Evolutionary conservation across 192 early-diverging fungal species (phyloP), one percentile per base, ranked within the genome.

Genomic region (Coemansia sp.): DNA sequence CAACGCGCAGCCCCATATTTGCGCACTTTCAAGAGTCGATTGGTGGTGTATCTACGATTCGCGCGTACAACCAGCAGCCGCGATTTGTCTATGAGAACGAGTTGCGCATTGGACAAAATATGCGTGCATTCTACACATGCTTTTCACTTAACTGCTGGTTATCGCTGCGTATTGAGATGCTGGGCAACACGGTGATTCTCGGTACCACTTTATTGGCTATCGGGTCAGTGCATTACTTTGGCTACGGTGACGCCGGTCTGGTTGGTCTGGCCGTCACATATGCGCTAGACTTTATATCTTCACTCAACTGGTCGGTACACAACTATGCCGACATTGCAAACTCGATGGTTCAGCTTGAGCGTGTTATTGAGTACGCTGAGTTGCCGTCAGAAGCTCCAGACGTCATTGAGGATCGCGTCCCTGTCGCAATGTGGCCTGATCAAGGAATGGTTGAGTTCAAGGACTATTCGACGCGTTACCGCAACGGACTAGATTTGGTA

Each of bases 11-110:
- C 14, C 91, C 93, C 11, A 79, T 96, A 6, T 94, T 91, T 66
- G 86, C 94, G 0, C 91, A 91, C 66, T 88, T 97, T 65, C 83
- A 88, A 39, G 93, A 95, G 60, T 86, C 91, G 0, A 73, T 95
- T 47, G 86, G 78, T 23, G 96, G 96, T 0, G 61, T 94, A 6
- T 80, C 92, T 2, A 94, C 93, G 0, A 94, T 98, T 61, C 86
- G 94, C 22, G 94, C 94, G 0, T 98, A 94, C 69, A 61, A 83
- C 56, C 93, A 89, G 59, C 88, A 97, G 64, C 53, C 76, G 0
- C 89, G 93, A 20, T 98, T 97, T 59, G 75, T 90, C 6, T 64
- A 57, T 4, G 75, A 76, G 16, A 96, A 92, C 67, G 87, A 89
- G 62, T 54, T 64, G 29, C 73, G 79, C 51, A 73, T 93, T 2